Evolutionary conservation across 495 filamentous ascomycete species (phyloP).

Genomic region (Penicillium verhagenii): DNA sequence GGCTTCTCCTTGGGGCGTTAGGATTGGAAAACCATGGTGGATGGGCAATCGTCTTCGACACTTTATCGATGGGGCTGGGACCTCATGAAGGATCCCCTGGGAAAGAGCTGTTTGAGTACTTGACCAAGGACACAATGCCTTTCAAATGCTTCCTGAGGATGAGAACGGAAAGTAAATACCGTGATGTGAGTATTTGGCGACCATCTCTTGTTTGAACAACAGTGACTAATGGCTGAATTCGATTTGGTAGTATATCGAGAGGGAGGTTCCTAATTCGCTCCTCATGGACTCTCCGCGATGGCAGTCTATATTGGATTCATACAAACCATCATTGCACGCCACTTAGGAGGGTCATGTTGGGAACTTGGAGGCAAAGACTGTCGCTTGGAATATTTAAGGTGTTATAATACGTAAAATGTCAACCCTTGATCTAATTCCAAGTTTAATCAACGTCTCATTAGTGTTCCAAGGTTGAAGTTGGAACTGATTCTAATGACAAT

Average conservation of each 20-base stretch:
- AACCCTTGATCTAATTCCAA: too few relatives aligned
- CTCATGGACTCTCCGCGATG: conserved; percentile 3
- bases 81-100: not conserved
- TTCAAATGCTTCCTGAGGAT: conserved; percentile 24
- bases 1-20: conserved; percentile 1
- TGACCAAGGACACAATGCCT: conserved; percentile 18
- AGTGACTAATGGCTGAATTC: not conserved
- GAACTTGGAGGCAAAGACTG: too few relatives aligned
- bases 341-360: too few relatives aligned
- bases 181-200: conserved; percentile 26
- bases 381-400: too few relatives aligned
- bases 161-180: conserved; percentile 20
- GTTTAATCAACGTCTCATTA: too few relatives aligned
- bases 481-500: too few relatives aligned
- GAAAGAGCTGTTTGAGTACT: conserved; percentile 9
- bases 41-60: conserved; percentile 14
- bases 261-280: conserved; percentile 14
- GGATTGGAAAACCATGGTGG: conserved; percentile 6
- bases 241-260: conserved; percentile 14
- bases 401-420: too few relatives aligned
- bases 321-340: conserved; percentile 2
- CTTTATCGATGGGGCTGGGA: not conserved
- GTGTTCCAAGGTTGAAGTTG: too few relatives aligned
- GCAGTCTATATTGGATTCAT: not conserved
- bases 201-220: not conserved